Evolutionary conservation across 768 basidiomycete genomes (phyloP).

Genomic region (Trichaptum fuscoviolaceum): DNA sequence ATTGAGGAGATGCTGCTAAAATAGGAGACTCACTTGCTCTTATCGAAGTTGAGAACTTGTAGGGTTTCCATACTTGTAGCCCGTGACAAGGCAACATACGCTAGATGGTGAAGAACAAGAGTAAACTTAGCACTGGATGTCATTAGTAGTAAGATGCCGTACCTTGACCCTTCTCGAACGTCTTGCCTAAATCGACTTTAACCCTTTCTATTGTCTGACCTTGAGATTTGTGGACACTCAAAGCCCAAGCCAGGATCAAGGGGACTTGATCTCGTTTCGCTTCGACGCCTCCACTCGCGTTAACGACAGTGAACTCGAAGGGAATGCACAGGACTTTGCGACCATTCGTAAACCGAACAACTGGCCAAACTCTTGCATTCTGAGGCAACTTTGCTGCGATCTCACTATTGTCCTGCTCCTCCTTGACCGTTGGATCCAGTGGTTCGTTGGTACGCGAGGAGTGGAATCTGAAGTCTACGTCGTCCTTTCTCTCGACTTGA

Average conservation of each 20-base stretch:
- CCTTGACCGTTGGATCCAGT: conserved; percentile 13
- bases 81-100: conserved; percentile 69
- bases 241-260: conserved; percentile 77
- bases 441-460: conserved; percentile 4
- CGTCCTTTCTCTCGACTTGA: conserved; percentile 25
- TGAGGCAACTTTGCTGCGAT: conserved; percentile 6
- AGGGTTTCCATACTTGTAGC: conserved; percentile 62
- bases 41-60: conserved; percentile 60
- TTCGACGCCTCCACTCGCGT: conserved; percentile 52
- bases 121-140: background rate
- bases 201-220: conserved; percentile 86
- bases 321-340: conserved; percentile 44
- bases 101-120: conserved; percentile 27
- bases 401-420: background rate
- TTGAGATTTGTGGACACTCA: conserved; percentile 87
- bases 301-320: conserved; percentile 57
- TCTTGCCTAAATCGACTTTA: conserved; percentile 67
- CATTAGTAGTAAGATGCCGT: conserved; percentile 5
- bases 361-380: conserved; percentile 44
- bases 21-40: conserved; percentile 41
- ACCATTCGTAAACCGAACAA: conserved; percentile 53
- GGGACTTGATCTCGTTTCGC: conserved; percentile 60
- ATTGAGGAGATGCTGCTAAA: background rate
- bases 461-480: conserved; percentile 7
- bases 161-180: conserved; percentile 83